These are phyloP conservation scores for Stephania cephalantha DNA, from an alignment of 164 flowering plant species.

Conservation along the genomic window DNA sequence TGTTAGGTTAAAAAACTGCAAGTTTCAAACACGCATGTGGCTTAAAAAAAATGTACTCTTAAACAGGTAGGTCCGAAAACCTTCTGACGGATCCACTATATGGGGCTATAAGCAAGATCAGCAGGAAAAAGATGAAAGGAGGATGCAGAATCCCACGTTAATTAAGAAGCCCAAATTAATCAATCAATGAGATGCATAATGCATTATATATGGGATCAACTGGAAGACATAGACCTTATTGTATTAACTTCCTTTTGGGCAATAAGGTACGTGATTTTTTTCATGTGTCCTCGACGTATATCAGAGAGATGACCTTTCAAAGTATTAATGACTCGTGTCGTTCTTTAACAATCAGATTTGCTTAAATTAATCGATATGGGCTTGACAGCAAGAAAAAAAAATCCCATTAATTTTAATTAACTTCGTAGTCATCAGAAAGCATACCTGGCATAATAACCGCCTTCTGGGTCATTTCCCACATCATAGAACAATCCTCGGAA, in stretches of 20 bases:
- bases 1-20: background rate
- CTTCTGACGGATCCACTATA: background rate
- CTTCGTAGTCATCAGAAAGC: background rate
- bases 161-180: no score
- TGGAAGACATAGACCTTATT: background rate
- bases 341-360: background rate
- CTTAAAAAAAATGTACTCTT: background rate
- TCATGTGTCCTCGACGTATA: background rate
- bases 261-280: background rate
- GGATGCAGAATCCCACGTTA: background rate
- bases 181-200: background rate
- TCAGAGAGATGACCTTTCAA: background rate
- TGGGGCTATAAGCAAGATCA: background rate
- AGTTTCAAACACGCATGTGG: background rate
- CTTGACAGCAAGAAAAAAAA: background rate
- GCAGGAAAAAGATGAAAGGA: background rate
- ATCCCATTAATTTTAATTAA: background rate
- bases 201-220: background rate
- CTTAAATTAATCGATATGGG: background rate
- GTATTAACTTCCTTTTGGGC: background rate
- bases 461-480: constrained; percentile 91
- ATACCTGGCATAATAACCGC: constrained; percentile 98
- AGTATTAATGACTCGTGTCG: background rate
- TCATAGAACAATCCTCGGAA: constrained; percentile 93
- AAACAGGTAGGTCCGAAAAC: background rate